Base-by-base conservation (phyloP, 1,284 basidiomycete species). In the Ganoderma lingzhi region DNA sequence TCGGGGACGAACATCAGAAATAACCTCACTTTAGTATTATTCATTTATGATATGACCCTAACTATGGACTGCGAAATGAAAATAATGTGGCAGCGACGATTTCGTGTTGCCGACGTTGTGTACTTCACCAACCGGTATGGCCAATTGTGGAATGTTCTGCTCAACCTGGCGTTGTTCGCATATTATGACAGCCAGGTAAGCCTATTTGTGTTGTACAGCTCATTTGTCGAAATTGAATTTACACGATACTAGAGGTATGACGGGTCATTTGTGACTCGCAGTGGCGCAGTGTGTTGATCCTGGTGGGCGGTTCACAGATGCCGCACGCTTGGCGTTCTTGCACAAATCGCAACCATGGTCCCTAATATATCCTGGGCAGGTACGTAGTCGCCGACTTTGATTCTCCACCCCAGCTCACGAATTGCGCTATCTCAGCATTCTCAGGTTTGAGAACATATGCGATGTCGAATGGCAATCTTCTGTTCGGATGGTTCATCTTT, bases 41-140 rank as follows among this genome's bases (percentile, higher is more conserved):
- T 58, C 19, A 19, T 58, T 19, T 58, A 58, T 12, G 56, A 58
- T 17, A 39, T 39, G 19, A 9, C n/a, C 35, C 56, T 58, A 9
- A 58, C 56, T 9, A 37, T 58, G 32, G 10, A 35, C 2, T 32
- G 9, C 4, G 56, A 58, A 10, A 19, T 39, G 35, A n/a, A 23
- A 12, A n/a, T 19, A 14, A 37, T 58, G 56, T 58, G 56, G 56
- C 14, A 12, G 0, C 56, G 56, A 14, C n/a, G 56, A 17, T 12
- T 58, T 19, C 56, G 35, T 9, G 30, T 58, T 19, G 32, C 8
- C 17, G 56, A 58, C 12, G 8, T 58, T 8, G 32, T 58, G 32
- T 58, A 58, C 19, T 35, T 58, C 35, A 19, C 35, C 19, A 58
- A 58, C 35, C 56, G 56, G 19, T 58, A 58, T 39, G 35, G 56